A percentile compares a stretch with the other conserved stretches of the same genome.
phyloP scores from a whole-genome alignment of 495 filamentous ascomycete species.

The Chaetomidium leptoderma region DNA sequence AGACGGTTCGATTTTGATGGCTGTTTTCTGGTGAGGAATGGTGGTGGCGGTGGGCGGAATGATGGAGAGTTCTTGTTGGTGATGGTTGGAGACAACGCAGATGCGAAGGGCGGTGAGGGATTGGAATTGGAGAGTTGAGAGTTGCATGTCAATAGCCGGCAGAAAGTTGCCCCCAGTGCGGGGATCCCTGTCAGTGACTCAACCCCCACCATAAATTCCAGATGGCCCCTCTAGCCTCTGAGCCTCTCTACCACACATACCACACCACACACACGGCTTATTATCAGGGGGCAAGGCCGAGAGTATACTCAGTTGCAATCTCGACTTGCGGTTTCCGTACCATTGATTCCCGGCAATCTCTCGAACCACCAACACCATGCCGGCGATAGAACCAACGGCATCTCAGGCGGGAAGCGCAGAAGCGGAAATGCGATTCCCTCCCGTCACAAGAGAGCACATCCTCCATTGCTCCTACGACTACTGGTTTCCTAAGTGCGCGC shows the following conservation, averaged over 20 bases:
- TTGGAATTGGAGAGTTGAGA: neutral
- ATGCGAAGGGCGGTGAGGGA: constrained; percentile 6
- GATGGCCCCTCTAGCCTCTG: constrained; percentile 4
- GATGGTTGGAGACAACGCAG: neutral
- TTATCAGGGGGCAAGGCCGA: too few relatives aligned
- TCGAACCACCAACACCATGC: constrained; percentile 20
- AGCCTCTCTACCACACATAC: too few relatives aligned
- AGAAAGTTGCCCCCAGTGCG: constrained; percentile 9
- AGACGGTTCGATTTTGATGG: too few relatives aligned
- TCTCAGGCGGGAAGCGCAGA: constrained; percentile 12
- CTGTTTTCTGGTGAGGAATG: too few relatives aligned
- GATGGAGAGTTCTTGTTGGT: neutral
- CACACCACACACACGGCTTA: too few relatives aligned
- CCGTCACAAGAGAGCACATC: constrained; percentile 78
- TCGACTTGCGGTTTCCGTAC: too few relatives aligned
- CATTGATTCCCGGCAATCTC: too few relatives aligned
- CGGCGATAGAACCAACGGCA: constrained; percentile 22
- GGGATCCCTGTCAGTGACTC: constrained; percentile 12
- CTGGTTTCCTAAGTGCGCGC: constrained; percentile 73
- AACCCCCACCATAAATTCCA: constrained; percentile 19
- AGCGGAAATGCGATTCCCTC: constrained; percentile 66
- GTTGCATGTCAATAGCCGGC: constrained; percentile 3
- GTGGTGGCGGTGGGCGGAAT: neutral
- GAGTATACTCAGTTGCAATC: too few relatives aligned
- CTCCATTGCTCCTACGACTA: constrained; percentile 88